These are phyloP conservation scores for Fusarium gaditjirri DNA, from an alignment of 2,329 filamentous ascomycete species.

Conservation along the genomic window DNA sequence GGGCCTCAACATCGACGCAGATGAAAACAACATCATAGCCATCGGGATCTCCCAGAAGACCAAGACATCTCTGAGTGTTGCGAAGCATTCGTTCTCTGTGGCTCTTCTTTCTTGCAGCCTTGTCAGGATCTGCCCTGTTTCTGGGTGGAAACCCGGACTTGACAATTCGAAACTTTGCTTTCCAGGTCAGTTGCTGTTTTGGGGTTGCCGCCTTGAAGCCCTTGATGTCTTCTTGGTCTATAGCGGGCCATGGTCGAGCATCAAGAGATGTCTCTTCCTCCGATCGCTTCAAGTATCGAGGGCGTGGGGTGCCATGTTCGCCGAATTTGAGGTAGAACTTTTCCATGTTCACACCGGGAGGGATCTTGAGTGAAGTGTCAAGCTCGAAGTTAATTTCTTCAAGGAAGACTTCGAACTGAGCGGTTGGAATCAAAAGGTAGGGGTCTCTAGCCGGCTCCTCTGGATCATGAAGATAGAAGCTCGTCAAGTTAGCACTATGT, in stretches of 20 bases:
- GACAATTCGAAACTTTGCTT: constrained; percentile 35
- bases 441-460: constrained; percentile 58
- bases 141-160: constrained; percentile 34
- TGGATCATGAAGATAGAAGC: constrained; percentile 74
- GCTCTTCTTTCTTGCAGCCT: constrained; percentile 62
- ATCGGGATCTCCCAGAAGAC: constrained; percentile 55
- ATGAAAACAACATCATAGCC: constrained; percentile 68
- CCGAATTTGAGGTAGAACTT: constrained; percentile 73
- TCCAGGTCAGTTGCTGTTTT: constrained; percentile 30
- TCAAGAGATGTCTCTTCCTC: constrained; percentile 53
- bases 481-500: constrained; percentile 47
- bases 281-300: constrained; percentile 73
- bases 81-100: constrained; percentile 65
- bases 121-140: constrained; percentile 53
- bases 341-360: constrained; percentile 58
- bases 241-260: constrained; percentile 50
- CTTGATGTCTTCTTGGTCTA: constrained; percentile 49
- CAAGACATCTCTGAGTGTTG: constrained; percentile 76
- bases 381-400: constrained; percentile 71
- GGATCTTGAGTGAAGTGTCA: constrained; percentile 66
- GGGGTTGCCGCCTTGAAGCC: constrained; percentile 43
- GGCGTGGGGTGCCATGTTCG: constrained; percentile 67
- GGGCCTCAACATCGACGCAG: constrained; percentile 84
- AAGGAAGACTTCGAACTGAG: constrained; percentile 74
- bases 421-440: constrained; percentile 73